Base-by-base conservation (phyloP, 371 early-diverging fungal species). In the Quaeritorhiza haematococci region DNA sequence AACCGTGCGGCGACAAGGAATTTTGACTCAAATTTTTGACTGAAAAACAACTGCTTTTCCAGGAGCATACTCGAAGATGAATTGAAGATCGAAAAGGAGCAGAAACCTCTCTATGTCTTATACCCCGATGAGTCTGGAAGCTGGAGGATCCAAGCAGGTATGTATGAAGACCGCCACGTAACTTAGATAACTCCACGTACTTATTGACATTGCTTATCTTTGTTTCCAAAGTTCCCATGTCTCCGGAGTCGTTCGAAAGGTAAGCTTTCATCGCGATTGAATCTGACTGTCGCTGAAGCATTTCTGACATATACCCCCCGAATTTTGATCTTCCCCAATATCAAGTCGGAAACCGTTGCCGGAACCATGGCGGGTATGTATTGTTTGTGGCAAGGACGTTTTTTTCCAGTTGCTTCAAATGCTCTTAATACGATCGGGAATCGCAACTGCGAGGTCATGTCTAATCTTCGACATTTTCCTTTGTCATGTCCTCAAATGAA, bases 301-400 rank as follows among this genome's bases (percentile, higher is more conserved):
- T 44, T n/a, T 41, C 7, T 17, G 15, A 30, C 23, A 6, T 23
- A n/a, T 8, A 44, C 46, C 27, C 49, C 0, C 15, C 8, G 6
- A 41, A 33, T 43, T 28, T 3, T 1, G 35, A 23, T 34, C 23
- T 33, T 54, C 27, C 4, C 2, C 19, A 45, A n/a, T 13, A 52
- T 29, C 48, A 46, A 66, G 86, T 58, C 84, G 96, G 60, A 88
- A 90, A 67, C 86, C 96, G 21, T 75, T 99, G 55, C 94, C 94
- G 17, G 89, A 93, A 65, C 81, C 79, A 49, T 99, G 99, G 99
- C 24, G 72, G 15, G 62, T 59, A 27, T 43, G 47, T 3, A 44
- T n/a, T 47, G 21, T 29, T 2, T 27, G 21, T 28, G 45, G 48
- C 1, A 30, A 23, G 7, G 28, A 28, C 57, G 15, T 24, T 19